Percentiles rank a stretch among this genome's conserved stretches.
phyloP scores from a whole-genome alignment of 2,329 filamentous ascomycete species.

The Aureobasidium leucospermi region DNA sequence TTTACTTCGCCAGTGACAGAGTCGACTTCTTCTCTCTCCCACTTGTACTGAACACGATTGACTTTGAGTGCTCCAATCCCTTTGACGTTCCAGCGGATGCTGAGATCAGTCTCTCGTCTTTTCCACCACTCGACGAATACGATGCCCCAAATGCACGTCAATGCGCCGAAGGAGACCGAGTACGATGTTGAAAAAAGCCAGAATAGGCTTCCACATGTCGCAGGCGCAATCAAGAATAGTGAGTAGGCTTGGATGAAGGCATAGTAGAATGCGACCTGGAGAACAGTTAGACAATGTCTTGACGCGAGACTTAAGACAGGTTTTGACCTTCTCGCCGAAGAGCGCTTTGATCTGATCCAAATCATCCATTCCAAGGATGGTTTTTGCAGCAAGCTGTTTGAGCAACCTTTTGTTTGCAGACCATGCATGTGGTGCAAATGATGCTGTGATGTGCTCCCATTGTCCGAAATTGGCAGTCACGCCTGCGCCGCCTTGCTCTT shows the following conservation, averaged over 20 bases:
- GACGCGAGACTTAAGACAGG: too few relatives aligned
- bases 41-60: background rate
- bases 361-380: background rate
- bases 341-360: slow-evolving; percentile 4
- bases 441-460: background rate
- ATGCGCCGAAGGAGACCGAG: background rate
- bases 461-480: background rate
- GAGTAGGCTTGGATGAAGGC: slow-evolving; percentile 4
- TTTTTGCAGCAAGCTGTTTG: background rate
- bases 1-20: background rate
- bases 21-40: background rate
- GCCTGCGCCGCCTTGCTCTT: slow-evolving; percentile 6
- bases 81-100: slow-evolving; percentile 7
- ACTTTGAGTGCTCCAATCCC: background rate
- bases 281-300: background rate
- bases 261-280: background rate
- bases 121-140: slow-evolving; percentile 9
- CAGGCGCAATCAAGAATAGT: background rate
- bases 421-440: slow-evolving; percentile 2
- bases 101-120: background rate
- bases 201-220: background rate
- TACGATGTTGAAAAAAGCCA: background rate
- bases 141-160: background rate
- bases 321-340: background rate
- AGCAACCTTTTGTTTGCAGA: background rate